Conservation (phyloP, 768 basidiomycete species). For the Suillus spraguei region DNA sequence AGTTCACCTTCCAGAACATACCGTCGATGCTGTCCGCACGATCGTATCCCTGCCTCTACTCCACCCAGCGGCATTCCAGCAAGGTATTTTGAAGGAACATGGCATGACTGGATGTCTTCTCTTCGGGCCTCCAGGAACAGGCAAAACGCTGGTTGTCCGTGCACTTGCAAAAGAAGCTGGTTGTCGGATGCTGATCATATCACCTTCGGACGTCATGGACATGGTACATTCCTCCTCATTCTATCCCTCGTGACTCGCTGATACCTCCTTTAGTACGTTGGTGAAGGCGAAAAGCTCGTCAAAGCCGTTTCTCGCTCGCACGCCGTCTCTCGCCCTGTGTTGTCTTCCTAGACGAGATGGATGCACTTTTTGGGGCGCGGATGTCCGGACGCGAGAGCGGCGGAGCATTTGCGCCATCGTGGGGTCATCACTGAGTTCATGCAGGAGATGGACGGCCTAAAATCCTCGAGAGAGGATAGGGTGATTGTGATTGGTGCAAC, state of each 20-base stretch:
- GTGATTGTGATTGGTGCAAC: constrained; percentile 95
- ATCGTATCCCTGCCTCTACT: constrained; percentile 89
- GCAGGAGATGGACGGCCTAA: constrained; percentile 96
- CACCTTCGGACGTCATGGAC: constrained; percentile 95
- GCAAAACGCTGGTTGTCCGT: constrained; percentile 87
- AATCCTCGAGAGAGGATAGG: constrained; percentile 73
- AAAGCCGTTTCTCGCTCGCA: constrained; percentile 84
- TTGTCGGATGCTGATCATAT: constrained; percentile 88
- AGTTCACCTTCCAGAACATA: constrained; percentile 86
- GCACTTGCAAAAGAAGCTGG: constrained; percentile 94
- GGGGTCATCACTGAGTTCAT: constrained; percentile 92
- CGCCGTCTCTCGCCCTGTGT: constrained; percentile 88
- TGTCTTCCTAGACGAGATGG: constrained; percentile 93
- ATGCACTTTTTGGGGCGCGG: constrained; percentile 89
- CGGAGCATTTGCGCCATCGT: constrained; percentile 79
- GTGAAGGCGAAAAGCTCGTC: constrained; percentile 89
- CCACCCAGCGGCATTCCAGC: constrained; percentile 84
- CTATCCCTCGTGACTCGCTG: constrained; percentile 10
- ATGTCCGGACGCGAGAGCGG: constrained; percentile 75
- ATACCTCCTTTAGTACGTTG: constrained; percentile 63
- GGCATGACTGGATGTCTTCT: constrained; percentile 89
- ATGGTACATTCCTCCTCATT: constrained; percentile 58
- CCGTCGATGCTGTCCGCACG: constrained; percentile 90
- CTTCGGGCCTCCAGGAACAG: constrained; percentile 93
- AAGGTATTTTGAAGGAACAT: constrained; percentile 89